Percentiles rank a stretch among this genome's conserved stretches.
Conservation (phyloP, 164 flowering plant genomes). For the Houttuynia cordata region DNA sequence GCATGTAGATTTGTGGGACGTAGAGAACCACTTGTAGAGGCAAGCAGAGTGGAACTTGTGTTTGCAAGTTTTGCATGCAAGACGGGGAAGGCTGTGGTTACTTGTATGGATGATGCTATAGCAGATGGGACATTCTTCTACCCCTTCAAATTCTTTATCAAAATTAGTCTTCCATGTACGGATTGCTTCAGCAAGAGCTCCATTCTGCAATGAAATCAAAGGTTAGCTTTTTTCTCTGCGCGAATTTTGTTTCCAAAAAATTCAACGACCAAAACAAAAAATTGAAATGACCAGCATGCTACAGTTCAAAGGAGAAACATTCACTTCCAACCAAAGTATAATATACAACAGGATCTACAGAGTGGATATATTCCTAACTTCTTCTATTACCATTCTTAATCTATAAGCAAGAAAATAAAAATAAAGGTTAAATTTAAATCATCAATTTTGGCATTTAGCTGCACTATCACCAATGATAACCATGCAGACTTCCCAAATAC, state of each 20-base stretch:
- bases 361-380: no score
- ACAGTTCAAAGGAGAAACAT: neutral
- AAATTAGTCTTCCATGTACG: slow-evolving; percentile 78
- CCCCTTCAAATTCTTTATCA: slow-evolving; percentile 91
- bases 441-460: no score
- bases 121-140: slow-evolving; percentile 98
- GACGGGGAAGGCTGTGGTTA: slow-evolving; percentile 79
- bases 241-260: no score
- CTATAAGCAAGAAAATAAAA: no score
- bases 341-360: no score
- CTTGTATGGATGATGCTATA: slow-evolving; percentile 89
- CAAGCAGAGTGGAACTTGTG: slow-evolving; percentile 95
- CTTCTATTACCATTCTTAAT: no score
- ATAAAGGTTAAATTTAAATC: no score
- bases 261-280: neutral
- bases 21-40: slow-evolving; percentile 95
- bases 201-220: slow-evolving; percentile 44
- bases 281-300: neutral
- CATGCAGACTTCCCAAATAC: no score
- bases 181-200: slow-evolving; percentile 90
- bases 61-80: slow-evolving; percentile 96
- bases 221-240: neutral
- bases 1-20: slow-evolving; percentile 90
- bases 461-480: no score
- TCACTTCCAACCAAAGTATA: no score